Evolutionary conservation across 345 rosid genomes (phyloP), one percentile per base, ranked within the genome.

Genomic region (Syzygium aqueum): DNA sequence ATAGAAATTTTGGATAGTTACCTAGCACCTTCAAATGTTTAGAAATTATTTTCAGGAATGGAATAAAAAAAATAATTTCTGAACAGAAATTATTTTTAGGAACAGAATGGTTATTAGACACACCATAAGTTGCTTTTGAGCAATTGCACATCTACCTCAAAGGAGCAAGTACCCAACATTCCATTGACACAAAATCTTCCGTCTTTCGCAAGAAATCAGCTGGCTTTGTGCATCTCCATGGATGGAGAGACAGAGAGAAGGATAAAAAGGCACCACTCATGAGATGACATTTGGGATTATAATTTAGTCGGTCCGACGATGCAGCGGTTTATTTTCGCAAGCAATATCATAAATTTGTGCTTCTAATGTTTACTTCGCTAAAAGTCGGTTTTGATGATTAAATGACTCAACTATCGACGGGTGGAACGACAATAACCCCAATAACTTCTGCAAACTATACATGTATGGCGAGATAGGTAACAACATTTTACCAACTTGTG

Each of bases 361-460:
- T 33, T 67, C 12, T 30, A 11, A 33, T 8, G 23, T 65, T 8
- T 65, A 30, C 30, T 30, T 65, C 22, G 4, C 3, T 30, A 30
- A 30, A 16, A 67, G 78, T 33, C 46, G 12, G 2, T 33, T 16
- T 30, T 16, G 40, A 65, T 30, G 77, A 65, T 65, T 16, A 65
- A 65, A 65, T 30, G 43, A 28, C 11, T 30, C 16, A 8, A 30
- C 77, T 30, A 65, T 65, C 6, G 5, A 65, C 0, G 0, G 43
- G 11, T 30, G 77, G 1, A 30, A 65, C 0, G 0, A 0, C 22
- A 10, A 65, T 30, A 1, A 16, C 8, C 7, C 2, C 16, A 30
- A 65, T 65, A 30, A 65, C 19, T 65, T 65, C 21, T 1, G 11
- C 23, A 65, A 30, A 28, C 77, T 43, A 17, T 65, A 30, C 11